A percentile compares a stretch with the other conserved stretches of the same genome.
Evolutionary conservation across 306 rosid species (phyloP).

Genomic region (Pyrus bretschneideri): DNA sequence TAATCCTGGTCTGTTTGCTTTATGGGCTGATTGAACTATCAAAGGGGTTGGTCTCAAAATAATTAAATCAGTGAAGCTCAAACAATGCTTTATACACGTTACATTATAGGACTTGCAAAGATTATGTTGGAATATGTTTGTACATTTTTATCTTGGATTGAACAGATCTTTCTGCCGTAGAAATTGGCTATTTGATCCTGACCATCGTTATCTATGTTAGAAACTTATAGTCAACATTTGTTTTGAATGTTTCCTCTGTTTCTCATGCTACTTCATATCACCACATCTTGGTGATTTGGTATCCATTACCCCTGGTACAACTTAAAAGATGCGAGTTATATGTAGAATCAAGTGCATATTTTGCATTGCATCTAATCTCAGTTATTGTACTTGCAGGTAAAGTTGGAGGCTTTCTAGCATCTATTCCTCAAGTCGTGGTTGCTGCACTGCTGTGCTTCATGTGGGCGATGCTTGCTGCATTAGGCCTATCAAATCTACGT

Average conservation of each 20-base stretch:
- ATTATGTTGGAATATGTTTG: background rate
- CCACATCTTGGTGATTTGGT: background rate
- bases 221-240: background rate
- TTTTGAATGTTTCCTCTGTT: background rate
- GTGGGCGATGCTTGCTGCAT: conserved; percentile 98
- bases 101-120: background rate
- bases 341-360: background rate
- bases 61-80: background rate
- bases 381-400: conserved; percentile 50
- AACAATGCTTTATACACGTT: background rate
- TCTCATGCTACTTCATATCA: background rate
- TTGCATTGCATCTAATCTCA: background rate
- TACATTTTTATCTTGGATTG: background rate
- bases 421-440: conserved; percentile 93
- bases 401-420: conserved; percentile 95
- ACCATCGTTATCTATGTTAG: background rate
- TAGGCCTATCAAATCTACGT: conserved; percentile 94
- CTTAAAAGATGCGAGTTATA: background rate
- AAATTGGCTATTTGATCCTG: background rate
- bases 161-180: background rate
- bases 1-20: background rate
- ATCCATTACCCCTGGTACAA: background rate
- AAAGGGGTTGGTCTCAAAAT: background rate
- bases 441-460: conserved; percentile 96
- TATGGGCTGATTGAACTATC: background rate